These are phyloP conservation scores for Aspergillus puulaauensis DNA, from an alignment of 2,329 filamentous ascomycete species.

Conservation along the genomic window DNA sequence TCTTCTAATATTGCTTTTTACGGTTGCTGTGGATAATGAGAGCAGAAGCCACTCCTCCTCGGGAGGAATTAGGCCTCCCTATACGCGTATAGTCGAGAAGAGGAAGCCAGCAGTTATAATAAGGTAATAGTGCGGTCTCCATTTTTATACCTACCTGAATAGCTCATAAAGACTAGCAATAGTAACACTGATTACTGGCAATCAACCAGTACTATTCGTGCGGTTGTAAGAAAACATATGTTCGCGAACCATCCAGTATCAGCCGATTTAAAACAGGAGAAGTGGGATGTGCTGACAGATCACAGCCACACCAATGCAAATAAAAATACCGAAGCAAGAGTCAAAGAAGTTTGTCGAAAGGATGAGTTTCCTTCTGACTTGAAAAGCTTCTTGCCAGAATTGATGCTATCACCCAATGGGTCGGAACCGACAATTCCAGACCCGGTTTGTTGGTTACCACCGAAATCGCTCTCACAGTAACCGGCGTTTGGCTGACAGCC, in stretches of 20 bases:
- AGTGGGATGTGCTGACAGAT: not conserved
- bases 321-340: slow-evolving; percentile 11
- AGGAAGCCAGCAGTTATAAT: not conserved
- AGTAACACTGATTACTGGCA: not conserved
- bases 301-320: slow-evolving; percentile 6
- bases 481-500: slow-evolving; percentile 33
- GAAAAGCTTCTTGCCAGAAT: slow-evolving; percentile 7
- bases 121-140: not conserved
- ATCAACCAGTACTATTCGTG: not conserved
- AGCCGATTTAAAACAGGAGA: not conserved
- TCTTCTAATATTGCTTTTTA: not conserved
- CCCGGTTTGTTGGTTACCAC: slow-evolving; percentile 1
- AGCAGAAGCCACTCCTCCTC: not conserved
- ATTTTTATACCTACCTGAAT: not conserved
- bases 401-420: not conserved
- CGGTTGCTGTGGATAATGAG: not conserved
- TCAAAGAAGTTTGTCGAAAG: not conserved
- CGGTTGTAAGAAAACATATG: not conserved
- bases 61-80: not conserved
- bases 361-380: slow-evolving; percentile 14
- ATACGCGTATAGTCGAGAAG: not conserved
- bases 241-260: not conserved
- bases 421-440: slow-evolving; percentile 6
- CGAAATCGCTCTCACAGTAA: slow-evolving; percentile 22
- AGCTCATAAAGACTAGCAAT: not conserved